Base-by-base conservation (phyloP, 2,329 filamentous ascomycete species). In the Chrysoporthe austroafricana region DNA sequence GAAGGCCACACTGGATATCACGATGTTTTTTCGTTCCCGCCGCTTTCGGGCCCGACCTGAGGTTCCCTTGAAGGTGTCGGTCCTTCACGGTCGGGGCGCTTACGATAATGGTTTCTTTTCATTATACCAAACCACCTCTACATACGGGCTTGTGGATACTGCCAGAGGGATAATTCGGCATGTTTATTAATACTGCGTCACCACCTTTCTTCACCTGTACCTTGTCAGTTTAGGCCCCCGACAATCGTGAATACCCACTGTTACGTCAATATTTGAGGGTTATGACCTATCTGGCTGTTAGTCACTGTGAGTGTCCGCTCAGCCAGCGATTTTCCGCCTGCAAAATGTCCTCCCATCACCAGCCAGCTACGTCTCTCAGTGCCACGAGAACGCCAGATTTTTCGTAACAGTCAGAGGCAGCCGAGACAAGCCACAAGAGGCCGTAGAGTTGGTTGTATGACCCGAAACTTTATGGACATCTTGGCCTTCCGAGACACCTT, bases 51-150 rank as follows among this genome's bases (percentile, higher is more conserved):
- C 62, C 44, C 58, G 42, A 50, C 59, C 44, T 46, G 59, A 42
- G 63, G 52, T 46, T 59, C 57, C 48, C 18, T 44, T 18, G 54
- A 58, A 52, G 59, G 58, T 60, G 50, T 50, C 13, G 62, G 52
- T 60, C 62, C 60, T 68, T 59, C 57, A 32, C 21, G 57, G 50
- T 48, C 57, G 43, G 60, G 54, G 62, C 65, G 64, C 59, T 72
- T 65, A 72, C 66, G 71, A 72, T 72, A 69, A 71, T 72, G 69
- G 70, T 72, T 72, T 68, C 63, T 69, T 74, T 75, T 76, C 64
- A 60, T 66, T 62, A 69, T 69, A 69, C 68, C 63, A 65, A 62
- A 50, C 64, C 26, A 66, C 65, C 68, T 70, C 59, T 66, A 52
- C 58, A 43, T 66, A 63, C 68, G 66, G 62, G 66, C 62, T 68